phyloP scores from a whole-genome alignment of 23 red algal species.

The Gracilariopsis chorda region DNA sequence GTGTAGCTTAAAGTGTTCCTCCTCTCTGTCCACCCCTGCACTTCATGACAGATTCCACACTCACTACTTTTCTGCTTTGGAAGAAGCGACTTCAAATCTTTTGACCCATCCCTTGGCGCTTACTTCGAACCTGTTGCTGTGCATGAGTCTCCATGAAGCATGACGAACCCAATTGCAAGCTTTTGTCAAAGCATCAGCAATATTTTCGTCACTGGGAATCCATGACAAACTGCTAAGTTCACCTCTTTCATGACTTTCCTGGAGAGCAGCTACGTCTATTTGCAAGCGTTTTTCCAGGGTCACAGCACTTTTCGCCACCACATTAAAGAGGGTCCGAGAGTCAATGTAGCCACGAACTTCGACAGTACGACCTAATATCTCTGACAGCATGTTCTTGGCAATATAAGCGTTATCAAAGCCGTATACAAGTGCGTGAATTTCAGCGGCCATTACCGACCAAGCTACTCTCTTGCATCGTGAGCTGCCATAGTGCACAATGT shows the following conservation, averaged over 20 bases:
- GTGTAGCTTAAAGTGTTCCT: no score
- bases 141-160: no score
- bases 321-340: constrained; percentile 34
- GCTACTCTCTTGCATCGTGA: constrained; percentile 2
- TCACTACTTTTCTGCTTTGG: neutral
- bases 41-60: no score
- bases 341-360: constrained; percentile 22
- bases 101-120: no score
- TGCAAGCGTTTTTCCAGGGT: constrained; percentile 8
- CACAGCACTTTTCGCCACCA: constrained; percentile 13
- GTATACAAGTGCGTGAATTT: constrained; percentile 12
- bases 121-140: no score
- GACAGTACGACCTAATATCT: no score
- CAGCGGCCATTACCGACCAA: constrained; percentile 40
- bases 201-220: neutral
- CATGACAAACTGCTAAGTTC: neutral
- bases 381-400: neutral
- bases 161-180: no score
- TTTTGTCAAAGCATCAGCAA: no score
- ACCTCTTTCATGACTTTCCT: neutral
- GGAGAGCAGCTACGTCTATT: constrained; percentile 14
- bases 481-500: constrained; percentile 35
- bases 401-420: constrained; percentile 52
- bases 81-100: no score
- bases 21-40: no score